Evolutionary conservation across 208 protist species (phyloP), one percentile per base, ranked within the genome.

Genomic region (Herpetomonas samuelpessoai): DNA sequence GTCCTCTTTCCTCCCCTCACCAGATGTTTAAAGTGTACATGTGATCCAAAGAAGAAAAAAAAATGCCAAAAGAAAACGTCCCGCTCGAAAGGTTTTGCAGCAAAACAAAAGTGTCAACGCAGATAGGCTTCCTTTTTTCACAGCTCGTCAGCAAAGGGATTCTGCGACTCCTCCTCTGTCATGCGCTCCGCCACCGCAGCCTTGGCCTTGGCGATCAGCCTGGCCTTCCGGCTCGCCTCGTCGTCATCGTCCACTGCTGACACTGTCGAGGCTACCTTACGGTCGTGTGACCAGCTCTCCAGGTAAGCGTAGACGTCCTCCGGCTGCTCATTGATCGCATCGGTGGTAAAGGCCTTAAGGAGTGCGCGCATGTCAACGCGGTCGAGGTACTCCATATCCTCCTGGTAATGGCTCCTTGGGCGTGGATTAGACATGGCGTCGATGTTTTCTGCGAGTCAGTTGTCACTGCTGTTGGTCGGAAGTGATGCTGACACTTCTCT

Each of bases 351-450:
- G 22, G 68, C 31, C 65, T 88, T 64, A 9, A 91, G 56, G 2
- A 88, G 58, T 28, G 57, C 58, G 21, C 71, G 77, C 39, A 88
- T 75, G 29, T 77, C 67, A 22, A 77, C 67, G 10, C 65, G 63
- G 39, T 83, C 61, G 47, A 92, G 57, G 62, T 88, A 92, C 56
- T 64, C 74, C 65, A 73, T 74, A 64, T 78, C 78, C 59, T 74
- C 68, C 19, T 68, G 45, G 41, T 58, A 67, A 38, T 59, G 62
- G 3, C 3, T 50, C 26, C 62, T 46, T 18, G 22, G 35, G 35
- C 7, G 38, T 44, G 12, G 38, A 44, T 44, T 44, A n/a, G 16
- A 16, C 12, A 9, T 9, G 9, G 38, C 38, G 9, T 9, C 38
- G 9, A 16, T 44, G 38, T 44, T n/a, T n/a, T n/a, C n/a, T n/a